phyloP scores from a whole-genome alignment of 2,329 filamentous ascomycete species.

The Chaetomium globosum region DNA sequence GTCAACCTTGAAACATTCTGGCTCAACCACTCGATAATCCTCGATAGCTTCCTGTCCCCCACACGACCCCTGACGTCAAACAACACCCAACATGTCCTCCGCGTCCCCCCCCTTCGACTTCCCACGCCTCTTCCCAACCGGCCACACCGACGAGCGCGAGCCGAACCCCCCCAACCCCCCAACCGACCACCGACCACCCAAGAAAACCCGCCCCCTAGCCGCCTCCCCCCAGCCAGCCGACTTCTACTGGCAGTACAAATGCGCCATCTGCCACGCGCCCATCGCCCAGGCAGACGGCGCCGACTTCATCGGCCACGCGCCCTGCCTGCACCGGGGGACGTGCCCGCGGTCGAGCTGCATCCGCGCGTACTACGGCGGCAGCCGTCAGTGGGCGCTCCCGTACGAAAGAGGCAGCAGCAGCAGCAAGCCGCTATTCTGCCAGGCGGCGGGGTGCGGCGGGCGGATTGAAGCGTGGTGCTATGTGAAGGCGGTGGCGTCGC shows the following conservation, averaged over 20 bases:
- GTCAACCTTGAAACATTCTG: neutral
- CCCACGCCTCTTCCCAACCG: neutral
- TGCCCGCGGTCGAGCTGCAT: constrained; percentile 11
- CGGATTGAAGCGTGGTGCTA: constrained; percentile 10
- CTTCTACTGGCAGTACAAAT: constrained; percentile 19
- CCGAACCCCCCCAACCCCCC: neutral
- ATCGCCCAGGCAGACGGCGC: constrained; percentile 8
- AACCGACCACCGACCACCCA: neutral
- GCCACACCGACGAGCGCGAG: constrained; percentile 8
- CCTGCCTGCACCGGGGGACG: constrained; percentile 21
- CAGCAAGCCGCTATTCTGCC: constrained; percentile 17
- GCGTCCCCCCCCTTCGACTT: neutral
- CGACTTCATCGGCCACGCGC: constrained; percentile 22
- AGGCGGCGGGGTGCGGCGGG: constrained; percentile 13
- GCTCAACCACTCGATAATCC: neutral
- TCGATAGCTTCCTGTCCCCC: neutral
- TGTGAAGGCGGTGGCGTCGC: neutral
- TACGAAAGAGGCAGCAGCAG: neutral
- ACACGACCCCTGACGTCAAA: neutral
- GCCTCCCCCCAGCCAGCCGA: neutral
- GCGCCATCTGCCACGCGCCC: constrained; percentile 19
- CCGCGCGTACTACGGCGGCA: constrained; percentile 21
- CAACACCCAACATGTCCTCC: neutral
- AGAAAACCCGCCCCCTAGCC: constrained; percentile 16
- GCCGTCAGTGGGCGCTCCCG: constrained; percentile 1